Evolutionary conservation across 352 stramenopile species (phyloP), one percentile per base, ranked within the genome.

Genomic region (Phytophthora podocarpi): DNA sequence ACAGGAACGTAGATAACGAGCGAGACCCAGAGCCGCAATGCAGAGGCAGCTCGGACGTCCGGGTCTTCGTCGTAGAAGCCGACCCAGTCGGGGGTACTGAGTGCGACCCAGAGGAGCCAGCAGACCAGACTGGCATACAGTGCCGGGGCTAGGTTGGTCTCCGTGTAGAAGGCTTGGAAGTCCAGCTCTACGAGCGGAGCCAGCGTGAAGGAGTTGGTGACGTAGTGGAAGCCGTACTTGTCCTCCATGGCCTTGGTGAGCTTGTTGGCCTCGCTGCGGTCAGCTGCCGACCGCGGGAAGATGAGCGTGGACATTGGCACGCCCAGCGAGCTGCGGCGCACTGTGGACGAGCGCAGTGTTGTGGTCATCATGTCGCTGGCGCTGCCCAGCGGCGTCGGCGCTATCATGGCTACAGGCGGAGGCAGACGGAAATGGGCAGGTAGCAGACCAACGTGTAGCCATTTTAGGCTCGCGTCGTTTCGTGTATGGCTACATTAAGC

Each of bases 201-300:
- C 48, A 78, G 55, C 23, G 75, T 88, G 58, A 93, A 91, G 6
- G 73, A 66, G 65, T 91, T 91, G 32, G 82, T 91, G 48, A 93
- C 70, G 52, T 82, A 93, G 72, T 93, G 80, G 68, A 93, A 93
- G 48, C 82, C 85, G 55, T 88, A 91, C 60, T 82, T 86, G 54
- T 93, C 85, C 63, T 91, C 82, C 77, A 91, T 85, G 10, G 71
- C 60, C 21, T 66, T 66, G 31, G 81, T 83, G 21, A 89, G 63
- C 43, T 89, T 89, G 62, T 75, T 74, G 23, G 79, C 90, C 40
- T 91, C 85, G 61, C 82, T 81, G 10, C 76, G 78, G 31, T 90
- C 82, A 8, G 74, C 70, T 2, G 80, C 79, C n/a, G 82, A 91
- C 3, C 77, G 59, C 5, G 82, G 82, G 58, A 91, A 91, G 59